A percentile compares a stretch with the other conserved stretches of the same genome.
Conservation (phyloP, 495 filamentous ascomycete genomes). For the Ramalina intermedia region DNA sequence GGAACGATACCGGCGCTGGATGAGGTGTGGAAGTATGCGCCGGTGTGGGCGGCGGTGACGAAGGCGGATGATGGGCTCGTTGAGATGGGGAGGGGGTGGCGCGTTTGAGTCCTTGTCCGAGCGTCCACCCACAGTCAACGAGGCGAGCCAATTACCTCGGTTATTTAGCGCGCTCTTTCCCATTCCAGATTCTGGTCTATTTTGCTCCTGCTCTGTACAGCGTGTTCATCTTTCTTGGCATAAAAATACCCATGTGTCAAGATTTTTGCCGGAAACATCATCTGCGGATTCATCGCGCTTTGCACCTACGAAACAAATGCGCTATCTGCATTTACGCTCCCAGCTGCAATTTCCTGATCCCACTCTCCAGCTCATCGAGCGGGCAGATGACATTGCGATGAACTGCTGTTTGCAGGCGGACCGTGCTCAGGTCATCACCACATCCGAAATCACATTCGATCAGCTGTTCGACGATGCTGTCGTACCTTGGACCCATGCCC, state of each 20-base stretch:
- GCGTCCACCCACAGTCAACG: no score
- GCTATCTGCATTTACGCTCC: no score
- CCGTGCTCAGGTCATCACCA: background rate
- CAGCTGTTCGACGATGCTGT: conserved; percentile 1
- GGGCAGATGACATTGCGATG: conserved; percentile 1
- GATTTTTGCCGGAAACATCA: no score
- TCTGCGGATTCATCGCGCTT: no score
- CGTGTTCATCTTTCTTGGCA: no score
- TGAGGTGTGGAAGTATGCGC: conserved; percentile 61
- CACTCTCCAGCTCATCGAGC: background rate
- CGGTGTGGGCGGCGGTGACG: conserved; percentile 60
- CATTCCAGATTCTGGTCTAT: no score
- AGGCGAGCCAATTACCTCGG: no score
- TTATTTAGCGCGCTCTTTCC: no score
- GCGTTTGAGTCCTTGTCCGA: conserved; percentile 20
- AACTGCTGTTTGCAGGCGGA: background rate
- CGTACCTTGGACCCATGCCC: background rate
- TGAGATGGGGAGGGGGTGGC: conserved; percentile 52
- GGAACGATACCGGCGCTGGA: conserved; percentile 74
- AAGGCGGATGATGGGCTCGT: conserved; percentile 71
- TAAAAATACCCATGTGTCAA: no score
- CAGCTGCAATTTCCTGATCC: background rate
- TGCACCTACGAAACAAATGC: no score
- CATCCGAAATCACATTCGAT: background rate
- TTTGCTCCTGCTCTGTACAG: no score